These are phyloP conservation scores for Boletales sp. DNA, from an alignment of 768 basidiomycete species.

Conservation along the genomic window DNA sequence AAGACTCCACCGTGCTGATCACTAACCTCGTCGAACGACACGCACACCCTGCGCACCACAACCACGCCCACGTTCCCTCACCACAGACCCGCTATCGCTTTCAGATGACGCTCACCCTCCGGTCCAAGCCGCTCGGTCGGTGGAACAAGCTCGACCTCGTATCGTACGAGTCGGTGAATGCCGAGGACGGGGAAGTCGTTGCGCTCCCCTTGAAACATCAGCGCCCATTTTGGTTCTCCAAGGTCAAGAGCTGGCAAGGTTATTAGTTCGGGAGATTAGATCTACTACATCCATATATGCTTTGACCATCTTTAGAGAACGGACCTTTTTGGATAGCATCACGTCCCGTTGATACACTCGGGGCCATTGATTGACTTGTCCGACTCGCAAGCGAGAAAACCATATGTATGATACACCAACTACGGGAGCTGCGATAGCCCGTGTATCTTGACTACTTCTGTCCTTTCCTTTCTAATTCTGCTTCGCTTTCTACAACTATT, in stretches of 20 bases:
- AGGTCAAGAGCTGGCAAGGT: constrained; percentile 64
- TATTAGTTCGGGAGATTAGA: constrained; percentile 4
- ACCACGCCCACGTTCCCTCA: constrained; percentile 9
- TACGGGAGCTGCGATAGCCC: constrained; percentile 21
- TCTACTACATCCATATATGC: no score
- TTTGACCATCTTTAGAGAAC: background rate
- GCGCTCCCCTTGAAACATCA: constrained; percentile 78
- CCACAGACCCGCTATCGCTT: constrained; percentile 55
- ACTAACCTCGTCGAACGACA: constrained; percentile 58
- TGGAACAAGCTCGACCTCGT: constrained; percentile 80
- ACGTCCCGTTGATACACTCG: no score
- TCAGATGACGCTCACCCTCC: constrained; percentile 66
- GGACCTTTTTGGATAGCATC: no score
- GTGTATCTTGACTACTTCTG: constrained; percentile 32
- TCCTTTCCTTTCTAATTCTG: constrained; percentile 20
- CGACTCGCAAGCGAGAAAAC: background rate
- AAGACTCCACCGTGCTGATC: constrained; percentile 56
- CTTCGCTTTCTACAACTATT: constrained; percentile 24
- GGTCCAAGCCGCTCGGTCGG: constrained; percentile 70
- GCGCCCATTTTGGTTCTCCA: constrained; percentile 92
- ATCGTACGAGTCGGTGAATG: constrained; percentile 70
- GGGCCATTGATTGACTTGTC: no score
- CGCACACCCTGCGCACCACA: constrained; percentile 3
- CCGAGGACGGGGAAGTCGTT: constrained; percentile 69
- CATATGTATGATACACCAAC: constrained; percentile 30